phyloP scores from a whole-genome alignment of 345 rosid genomes.

The Hibiscus syriacus region DNA sequence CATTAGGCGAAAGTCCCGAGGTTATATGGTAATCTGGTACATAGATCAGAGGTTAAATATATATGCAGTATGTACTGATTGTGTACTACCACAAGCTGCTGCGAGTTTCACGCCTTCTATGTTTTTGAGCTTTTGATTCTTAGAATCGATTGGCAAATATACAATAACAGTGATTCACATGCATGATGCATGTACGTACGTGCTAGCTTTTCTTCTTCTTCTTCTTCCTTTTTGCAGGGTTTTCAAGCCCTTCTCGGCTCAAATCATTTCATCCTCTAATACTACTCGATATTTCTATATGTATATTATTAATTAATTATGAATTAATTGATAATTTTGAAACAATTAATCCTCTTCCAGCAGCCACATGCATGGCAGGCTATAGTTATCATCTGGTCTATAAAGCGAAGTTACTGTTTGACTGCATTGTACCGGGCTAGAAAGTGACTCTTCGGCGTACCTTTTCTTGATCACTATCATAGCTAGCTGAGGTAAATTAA shows the following conservation, averaged over 20 bases:
- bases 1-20: neutral
- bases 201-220: neutral
- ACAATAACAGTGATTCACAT: neutral
- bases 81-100: neutral
- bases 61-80: neutral
- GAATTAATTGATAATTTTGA: too few species aligned
- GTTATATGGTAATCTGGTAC: neutral
- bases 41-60: neutral
- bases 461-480: too few species aligned
- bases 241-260: neutral
- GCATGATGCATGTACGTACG: neutral
- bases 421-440: too few species aligned
- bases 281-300: too few species aligned
- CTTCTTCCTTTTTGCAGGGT: neutral
- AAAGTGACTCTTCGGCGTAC: too few species aligned
- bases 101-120: neutral
- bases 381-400: too few species aligned
- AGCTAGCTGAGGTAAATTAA: too few species aligned
- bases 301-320: too few species aligned
- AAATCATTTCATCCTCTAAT: neutral
- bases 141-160: slow-evolving; percentile 3
- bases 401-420: too few species aligned
- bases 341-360: too few species aligned
- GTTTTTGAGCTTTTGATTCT: neutral
- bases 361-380: too few species aligned